Evolutionary conservation across 2,329 filamentous ascomycete species (phyloP).

Genomic region (Xylariaceae sp.): DNA sequence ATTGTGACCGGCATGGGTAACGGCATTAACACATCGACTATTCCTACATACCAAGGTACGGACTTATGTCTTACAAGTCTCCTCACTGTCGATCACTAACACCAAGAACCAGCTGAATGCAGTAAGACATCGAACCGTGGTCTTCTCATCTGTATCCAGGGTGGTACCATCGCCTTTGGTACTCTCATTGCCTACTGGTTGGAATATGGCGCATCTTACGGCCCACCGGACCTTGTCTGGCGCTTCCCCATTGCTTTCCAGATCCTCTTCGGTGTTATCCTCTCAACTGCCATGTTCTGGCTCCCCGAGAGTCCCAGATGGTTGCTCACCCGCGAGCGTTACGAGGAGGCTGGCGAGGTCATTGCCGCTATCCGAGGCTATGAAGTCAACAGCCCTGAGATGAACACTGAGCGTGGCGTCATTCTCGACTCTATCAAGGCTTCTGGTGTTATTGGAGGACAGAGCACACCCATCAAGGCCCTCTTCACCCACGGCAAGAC

Average conservation of each 20-base stretch:
- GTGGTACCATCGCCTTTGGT: constrained; percentile 42
- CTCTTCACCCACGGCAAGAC: constrained; percentile 59
- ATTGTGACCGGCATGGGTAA: constrained; percentile 50
- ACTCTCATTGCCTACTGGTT: constrained; percentile 45
- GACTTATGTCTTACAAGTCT: neutral
- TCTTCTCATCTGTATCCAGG: constrained; percentile 41
- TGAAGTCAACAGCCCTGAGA: constrained; percentile 50
- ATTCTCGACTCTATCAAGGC: constrained; percentile 60
- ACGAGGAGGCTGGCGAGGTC: constrained; percentile 37
- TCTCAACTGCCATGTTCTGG: constrained; percentile 40
- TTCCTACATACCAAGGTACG: constrained; percentile 42
- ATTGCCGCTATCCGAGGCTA: constrained; percentile 36
- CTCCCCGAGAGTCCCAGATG: constrained; percentile 44
- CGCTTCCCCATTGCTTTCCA: constrained; percentile 51
- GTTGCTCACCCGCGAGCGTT: constrained; percentile 44
- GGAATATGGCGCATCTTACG: constrained; percentile 45
- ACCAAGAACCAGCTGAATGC: constrained; percentile 35
- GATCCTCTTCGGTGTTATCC: constrained; percentile 40
- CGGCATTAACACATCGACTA: constrained; percentile 45
- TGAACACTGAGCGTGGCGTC: constrained; percentile 52
- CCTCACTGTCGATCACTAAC: constrained; percentile 1
- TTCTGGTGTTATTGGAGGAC: constrained; percentile 39
- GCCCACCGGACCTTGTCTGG: constrained; percentile 43
- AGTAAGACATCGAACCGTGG: constrained; percentile 40
- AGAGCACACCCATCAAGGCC: constrained; percentile 45